Evolutionary conservation across 2,329 filamentous ascomycete genomes (phyloP), one percentile per base, ranked within the genome.

Genomic region (Biscogniauxia marginata): DNA sequence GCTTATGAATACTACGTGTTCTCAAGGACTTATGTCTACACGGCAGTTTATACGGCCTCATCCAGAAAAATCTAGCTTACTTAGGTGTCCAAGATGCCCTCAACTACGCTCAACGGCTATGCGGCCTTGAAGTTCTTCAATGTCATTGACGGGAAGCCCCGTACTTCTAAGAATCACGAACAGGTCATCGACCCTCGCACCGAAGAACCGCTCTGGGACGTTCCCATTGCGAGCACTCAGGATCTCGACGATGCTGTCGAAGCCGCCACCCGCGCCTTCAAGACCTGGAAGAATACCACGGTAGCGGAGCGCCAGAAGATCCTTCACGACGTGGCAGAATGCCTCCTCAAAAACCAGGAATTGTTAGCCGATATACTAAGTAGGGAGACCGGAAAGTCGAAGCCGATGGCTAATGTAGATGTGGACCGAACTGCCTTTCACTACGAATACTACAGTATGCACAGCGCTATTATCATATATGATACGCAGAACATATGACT

Each of bases 321-420:
- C 11, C 66, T 81, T 7, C 65, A 69, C 39, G 72, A 73, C 49
- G 70, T 79, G 22, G 73, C 74, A 39, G 73, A 77, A 13, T 67
- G 71, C 9, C 65, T 82, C 19, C 65, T 71, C 34, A 67, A 70
- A 4, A 71, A 80, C 46, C 65, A 71, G 5, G 70, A 75, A 0
- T 74, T 78, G 50, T 70, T 84, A 49, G 67, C 72, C 13, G 71
- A 73, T 39, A 69, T 83, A 8, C 67, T 83, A 43, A 74, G 73
- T 62, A 73, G 70, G 52, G 80, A 83, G 67, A 78, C 77, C 21
- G 80, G 81, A n/a, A 83, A 83, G 66, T 81, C 80, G 5, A 62
- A 49, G 34, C 56, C 72, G 20, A 67, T 76, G 67, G 74, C 74
- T 16, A 63, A 67, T 39, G 67, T 73, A n/a, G 75, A 77, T 47